Evolutionary conservation across 352 stramenopile genomes (phyloP), one percentile per base, ranked within the genome.

Genomic region (Sclerospora graminicola): DNA sequence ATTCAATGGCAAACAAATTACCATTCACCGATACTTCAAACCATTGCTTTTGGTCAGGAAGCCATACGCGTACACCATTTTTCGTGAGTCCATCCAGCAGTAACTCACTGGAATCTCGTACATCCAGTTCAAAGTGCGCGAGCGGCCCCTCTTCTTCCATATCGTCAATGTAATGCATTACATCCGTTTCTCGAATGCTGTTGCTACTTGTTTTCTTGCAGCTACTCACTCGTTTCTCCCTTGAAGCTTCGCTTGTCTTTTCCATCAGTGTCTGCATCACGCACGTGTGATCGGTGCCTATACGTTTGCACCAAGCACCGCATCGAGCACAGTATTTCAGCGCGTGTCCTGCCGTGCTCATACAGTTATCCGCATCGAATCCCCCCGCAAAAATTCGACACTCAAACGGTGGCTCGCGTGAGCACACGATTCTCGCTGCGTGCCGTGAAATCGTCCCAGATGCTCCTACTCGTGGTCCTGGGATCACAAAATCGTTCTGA

Each of bases 1-100:
- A 66, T 20, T 80, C 66, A 43, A 89, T 85, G 6, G 53, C 60
- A 36, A 84, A 89, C 40, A 89, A 35, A 38, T 67, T 78, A 5
- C 78, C 78, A 48, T 87, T 86, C 45, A 89, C 74, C 2, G 74
- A 87, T 30, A 89, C 78, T 47, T 89, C 78, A 29, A 81, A 84
- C 78, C 78, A 89, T 20, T 78, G 50, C 34, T 81, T 72, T 28
- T 69, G 61, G 31, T 84, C 69, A 0, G 78, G 74, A n/a, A 87
- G 54, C 72, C 72, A 89, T 23, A 89, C 57, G 0, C 78, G 68
- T 41, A 89, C 74, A 4, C 78, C 78, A 41, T 89, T 89, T 42
- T 85, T 86, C n/a, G 78, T 89, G 28, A 89, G 37, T 19, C 74
- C 78, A 35, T 89, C 78, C 14, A 89, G 41, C 1, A 68, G 69